phyloP scores from a whole-genome alignment of 331 rosid species.

The Saraca asoca region DNA sequence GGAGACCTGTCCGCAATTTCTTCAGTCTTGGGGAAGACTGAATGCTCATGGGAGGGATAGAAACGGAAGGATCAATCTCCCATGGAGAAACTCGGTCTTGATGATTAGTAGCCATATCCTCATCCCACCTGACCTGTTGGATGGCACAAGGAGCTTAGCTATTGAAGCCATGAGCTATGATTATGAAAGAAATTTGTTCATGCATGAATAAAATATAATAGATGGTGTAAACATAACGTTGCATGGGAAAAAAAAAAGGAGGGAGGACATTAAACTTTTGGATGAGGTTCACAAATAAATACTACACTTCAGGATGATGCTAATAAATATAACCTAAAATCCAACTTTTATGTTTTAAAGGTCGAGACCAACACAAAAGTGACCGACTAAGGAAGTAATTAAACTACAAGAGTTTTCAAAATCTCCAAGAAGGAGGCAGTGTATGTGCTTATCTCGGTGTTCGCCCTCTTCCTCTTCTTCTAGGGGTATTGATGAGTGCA shows the following conservation, averaged over 20 bases:
- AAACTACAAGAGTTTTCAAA: background rate
- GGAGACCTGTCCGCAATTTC: conserved; percentile 85
- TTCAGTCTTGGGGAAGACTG: conserved; percentile 95
- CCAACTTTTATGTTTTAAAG: background rate
- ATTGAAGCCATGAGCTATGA: conserved; percentile 15
- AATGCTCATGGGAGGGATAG: conserved; percentile 82
- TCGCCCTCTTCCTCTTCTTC: too few species aligned
- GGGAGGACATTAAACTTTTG: background rate
- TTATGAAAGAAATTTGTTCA: conserved; percentile 13
- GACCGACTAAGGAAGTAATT: background rate
- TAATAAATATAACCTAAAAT: background rate
- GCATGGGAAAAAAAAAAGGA: too few species aligned
- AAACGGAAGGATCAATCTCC: conserved; percentile 87
- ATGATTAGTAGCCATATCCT: conserved; percentile 62
- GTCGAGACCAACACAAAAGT: background rate
- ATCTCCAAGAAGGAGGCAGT: too few species aligned
- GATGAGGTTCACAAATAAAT: background rate
- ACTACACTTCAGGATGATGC: background rate
- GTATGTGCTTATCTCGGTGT: too few species aligned
- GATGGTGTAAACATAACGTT: too few species aligned
- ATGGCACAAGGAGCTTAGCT: conserved; percentile 34
- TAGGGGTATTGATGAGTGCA: too few species aligned
- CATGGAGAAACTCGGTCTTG: conserved; percentile 84
- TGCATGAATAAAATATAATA: conserved; percentile 14
- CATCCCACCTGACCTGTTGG: conserved; percentile 90